Evolutionary conservation across 805 yeast species (phyloP).

Genomic region (Maudiozyma turicensis): DNA sequence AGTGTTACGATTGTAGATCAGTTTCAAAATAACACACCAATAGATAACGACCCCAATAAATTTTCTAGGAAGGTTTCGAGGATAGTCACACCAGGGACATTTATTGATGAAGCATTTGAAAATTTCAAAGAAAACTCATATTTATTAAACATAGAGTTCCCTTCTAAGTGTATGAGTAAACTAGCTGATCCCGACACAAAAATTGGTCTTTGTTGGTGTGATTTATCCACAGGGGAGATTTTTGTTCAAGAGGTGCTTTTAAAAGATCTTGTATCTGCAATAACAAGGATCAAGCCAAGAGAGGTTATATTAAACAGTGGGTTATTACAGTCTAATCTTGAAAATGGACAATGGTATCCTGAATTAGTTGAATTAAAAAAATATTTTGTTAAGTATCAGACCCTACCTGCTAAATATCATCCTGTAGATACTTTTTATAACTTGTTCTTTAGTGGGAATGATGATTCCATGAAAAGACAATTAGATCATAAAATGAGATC

Average conservation of each 20-base stretch:
- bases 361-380: slow-evolving; percentile 49
- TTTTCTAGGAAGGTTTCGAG: slow-evolving; percentile 66
- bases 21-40: slow-evolving; percentile 23
- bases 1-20: slow-evolving; percentile 85
- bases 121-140: slow-evolving; percentile 65
- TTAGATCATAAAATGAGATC: slow-evolving; percentile 19
- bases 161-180: slow-evolving; percentile 35
- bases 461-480: slow-evolving; percentile 15
- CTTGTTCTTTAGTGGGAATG: slow-evolving; percentile 28
- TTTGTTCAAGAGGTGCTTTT: slow-evolving; percentile 56
- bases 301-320: slow-evolving; percentile 58
- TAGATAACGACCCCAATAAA: slow-evolving; percentile 29
- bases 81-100: slow-evolving; percentile 85
- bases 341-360: slow-evolving; percentile 44
- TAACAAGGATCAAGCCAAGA: slow-evolving; percentile 70
- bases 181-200: slow-evolving; percentile 30
- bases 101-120: slow-evolving; percentile 76
- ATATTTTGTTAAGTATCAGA: slow-evolving; percentile 48
- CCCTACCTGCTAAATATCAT: slow-evolving; percentile 33
- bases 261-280: slow-evolving; percentile 54
- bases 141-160: slow-evolving; percentile 55
- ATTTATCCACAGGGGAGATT: slow-evolving; percentile 73
- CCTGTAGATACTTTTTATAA: slow-evolving; percentile 30
- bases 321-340: slow-evolving; percentile 32
- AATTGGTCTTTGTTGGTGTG: slow-evolving; percentile 82